A percentile compares a stretch with the other conserved stretches of the same genome.
These are phyloP conservation scores for Exophiala alcalophila DNA, from an alignment of 2,329 filamentous ascomycete genomes.

Conservation along the genomic window DNA sequence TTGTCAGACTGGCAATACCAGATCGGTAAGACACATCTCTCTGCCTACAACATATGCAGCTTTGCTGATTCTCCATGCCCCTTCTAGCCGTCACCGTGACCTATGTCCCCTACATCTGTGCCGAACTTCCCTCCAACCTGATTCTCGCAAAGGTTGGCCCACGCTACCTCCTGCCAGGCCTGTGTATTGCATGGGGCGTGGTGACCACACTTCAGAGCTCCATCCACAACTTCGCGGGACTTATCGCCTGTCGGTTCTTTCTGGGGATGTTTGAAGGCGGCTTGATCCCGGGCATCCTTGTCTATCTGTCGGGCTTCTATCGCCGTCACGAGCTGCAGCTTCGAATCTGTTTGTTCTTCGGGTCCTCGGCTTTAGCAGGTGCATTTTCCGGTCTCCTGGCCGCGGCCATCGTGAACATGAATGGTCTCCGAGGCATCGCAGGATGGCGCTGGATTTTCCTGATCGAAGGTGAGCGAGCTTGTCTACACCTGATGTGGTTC, in stretches of 20 bases:
- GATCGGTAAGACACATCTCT: constrained; percentile 1
- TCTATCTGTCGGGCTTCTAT: constrained; percentile 12
- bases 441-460: constrained; percentile 56
- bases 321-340: constrained; percentile 9
- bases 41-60: too few relatives aligned
- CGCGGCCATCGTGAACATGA: constrained; percentile 40
- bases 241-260: constrained; percentile 37
- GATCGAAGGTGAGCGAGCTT: constrained; percentile 40
- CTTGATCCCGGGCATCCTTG: constrained; percentile 4
- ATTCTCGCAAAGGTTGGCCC: constrained; percentile 53
- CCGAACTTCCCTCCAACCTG: constrained; percentile 59
- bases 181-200: constrained; percentile 43
- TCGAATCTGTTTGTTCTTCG: constrained; percentile 6
- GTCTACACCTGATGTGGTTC: constrained; percentile 26
- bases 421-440: constrained; percentile 45
- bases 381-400: constrained; percentile 20
- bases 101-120: constrained; percentile 40
- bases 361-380: constrained; percentile 12
- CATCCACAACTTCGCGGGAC: constrained; percentile 44
- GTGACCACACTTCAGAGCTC: constrained; percentile 52
- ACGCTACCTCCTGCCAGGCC: constrained; percentile 6
- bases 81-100: constrained; percentile 57
- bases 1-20: constrained; percentile 22
- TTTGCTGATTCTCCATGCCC: not conserved
- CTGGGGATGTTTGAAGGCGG: constrained; percentile 22